These are phyloP conservation scores for Candolleomyces eurysporus DNA, from an alignment of 768 basidiomycete species.

Conservation along the genomic window DNA sequence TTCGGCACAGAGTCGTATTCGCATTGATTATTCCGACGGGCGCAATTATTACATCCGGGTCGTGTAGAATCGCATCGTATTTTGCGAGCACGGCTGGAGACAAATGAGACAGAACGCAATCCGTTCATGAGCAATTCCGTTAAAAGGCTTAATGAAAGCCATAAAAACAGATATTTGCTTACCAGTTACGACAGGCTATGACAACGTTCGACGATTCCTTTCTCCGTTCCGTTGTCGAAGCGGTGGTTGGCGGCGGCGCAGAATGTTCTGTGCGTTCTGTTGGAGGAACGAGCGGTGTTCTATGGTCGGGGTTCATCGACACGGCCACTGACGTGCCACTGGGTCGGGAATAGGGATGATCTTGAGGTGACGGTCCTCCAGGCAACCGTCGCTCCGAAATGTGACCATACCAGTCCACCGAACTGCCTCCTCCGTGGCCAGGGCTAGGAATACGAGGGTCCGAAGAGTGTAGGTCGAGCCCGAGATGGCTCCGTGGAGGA, in stretches of 20 bases:
- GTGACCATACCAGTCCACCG: background rate
- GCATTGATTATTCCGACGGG: conserved; percentile 73
- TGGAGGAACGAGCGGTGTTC: conserved; percentile 30
- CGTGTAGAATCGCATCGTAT: conserved; percentile 84
- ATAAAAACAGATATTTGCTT: conserved; percentile 28
- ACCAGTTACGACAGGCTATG: conserved; percentile 87
- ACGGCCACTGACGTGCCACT: conserved; percentile 27
- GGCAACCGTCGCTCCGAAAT: conserved; percentile 42
- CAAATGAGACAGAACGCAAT: conserved; percentile 28
- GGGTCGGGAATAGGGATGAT: conserved; percentile 37
- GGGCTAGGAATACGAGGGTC: conserved; percentile 5
- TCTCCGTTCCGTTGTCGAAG: conserved; percentile 50
- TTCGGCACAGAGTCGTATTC: conserved; percentile 80
- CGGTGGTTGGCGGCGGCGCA: conserved; percentile 24
- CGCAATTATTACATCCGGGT: conserved; percentile 80
- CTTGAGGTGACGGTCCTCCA: conserved; percentile 41
- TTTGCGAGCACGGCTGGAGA: conserved; percentile 73
- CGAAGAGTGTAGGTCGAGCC: conserved; percentile 34
- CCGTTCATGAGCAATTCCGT: conserved; percentile 31
- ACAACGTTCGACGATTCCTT: conserved; percentile 53
- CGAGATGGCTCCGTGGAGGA: conserved; percentile 46
- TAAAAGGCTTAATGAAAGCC: conserved; percentile 40
- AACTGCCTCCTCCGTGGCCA: background rate
- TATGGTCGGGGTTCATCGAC: conserved; percentile 28
- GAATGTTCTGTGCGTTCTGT: conserved; percentile 34